phyloP scores from a whole-genome alignment of 352 stramenopile genomes.

The Phytophthora sp. region DNA sequence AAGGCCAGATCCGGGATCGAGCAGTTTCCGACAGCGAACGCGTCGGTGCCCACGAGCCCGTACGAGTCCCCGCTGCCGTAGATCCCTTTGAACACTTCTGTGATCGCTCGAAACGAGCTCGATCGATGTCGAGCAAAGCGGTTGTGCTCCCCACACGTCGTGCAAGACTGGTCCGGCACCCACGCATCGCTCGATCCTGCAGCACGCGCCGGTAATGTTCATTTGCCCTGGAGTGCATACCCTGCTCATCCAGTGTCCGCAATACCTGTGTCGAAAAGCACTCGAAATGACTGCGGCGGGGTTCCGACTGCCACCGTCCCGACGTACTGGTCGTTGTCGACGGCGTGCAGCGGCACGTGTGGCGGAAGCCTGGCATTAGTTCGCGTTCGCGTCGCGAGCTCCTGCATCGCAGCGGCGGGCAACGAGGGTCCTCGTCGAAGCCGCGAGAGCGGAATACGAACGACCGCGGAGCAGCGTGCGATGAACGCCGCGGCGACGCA shows the following conservation, averaged over 20 bases:
- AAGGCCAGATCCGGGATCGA: slow-evolving; percentile 38
- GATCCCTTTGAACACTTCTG: slow-evolving; percentile 42
- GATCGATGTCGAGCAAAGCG: slow-evolving; percentile 44
- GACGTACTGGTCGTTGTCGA: slow-evolving; percentile 40
- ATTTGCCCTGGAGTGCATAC: too few relatives aligned
- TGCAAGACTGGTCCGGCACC: slow-evolving; percentile 42
- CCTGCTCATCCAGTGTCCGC: background rate
- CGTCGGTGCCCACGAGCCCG: slow-evolving; percentile 41
- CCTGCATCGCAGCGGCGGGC: background rate
- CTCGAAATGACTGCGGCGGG: slow-evolving; percentile 39
- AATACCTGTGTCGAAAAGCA: slow-evolving; percentile 16
- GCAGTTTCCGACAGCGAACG: slow-evolving; percentile 43
- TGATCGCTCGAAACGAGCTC: slow-evolving; percentile 27
- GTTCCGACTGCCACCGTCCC: slow-evolving; percentile 32
- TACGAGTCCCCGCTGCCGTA: slow-evolving; percentile 60
- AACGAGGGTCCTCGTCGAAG: background rate
- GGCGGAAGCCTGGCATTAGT: background rate
- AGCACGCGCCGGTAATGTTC: background rate
- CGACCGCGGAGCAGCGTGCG: background rate
- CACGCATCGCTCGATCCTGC: slow-evolving; percentile 47
- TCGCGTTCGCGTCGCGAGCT: background rate
- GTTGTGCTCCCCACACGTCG: slow-evolving; percentile 59
- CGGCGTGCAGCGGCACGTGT: slow-evolving; percentile 27
- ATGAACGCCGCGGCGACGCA: background rate
- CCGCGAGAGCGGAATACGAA: slow-evolving; percentile 1